phyloP scores from a whole-genome alignment of 345 rosid species.

The Orychophragmus violaceus region DNA sequence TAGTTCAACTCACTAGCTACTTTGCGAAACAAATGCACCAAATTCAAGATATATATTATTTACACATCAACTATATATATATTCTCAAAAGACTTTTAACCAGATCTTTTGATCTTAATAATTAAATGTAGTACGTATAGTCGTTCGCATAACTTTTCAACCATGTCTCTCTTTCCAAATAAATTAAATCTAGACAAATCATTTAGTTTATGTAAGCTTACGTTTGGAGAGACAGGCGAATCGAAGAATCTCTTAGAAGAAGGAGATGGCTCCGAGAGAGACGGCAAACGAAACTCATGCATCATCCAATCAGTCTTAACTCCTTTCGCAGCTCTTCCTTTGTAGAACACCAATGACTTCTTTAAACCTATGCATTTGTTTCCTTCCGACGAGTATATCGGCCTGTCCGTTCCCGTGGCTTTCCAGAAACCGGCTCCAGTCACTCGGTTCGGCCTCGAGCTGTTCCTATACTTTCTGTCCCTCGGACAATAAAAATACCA shows the following conservation, averaged over 20 bases:
- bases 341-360: constrained; percentile 88
- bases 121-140: neutral
- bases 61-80: neutral
- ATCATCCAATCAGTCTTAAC: constrained; percentile 97
- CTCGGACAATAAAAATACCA: constrained; percentile 90
- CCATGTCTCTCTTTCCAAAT: neutral
- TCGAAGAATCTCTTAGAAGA: constrained; percentile 43
- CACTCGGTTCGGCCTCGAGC: constrained; percentile 81
- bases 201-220: constrained; percentile 22
- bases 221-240: constrained; percentile 55
- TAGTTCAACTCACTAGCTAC: neutral
- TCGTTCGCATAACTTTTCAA: neutral
- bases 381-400: constrained; percentile 74
- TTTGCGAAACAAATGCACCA: neutral
- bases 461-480: constrained; percentile 87
- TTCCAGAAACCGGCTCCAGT: constrained; percentile 92
- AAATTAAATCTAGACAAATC: neutral
- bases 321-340: constrained; percentile 88
- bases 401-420: constrained; percentile 91
- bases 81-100: neutral
- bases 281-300: constrained; percentile 92
- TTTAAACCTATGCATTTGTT: constrained; percentile 79
- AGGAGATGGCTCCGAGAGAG: constrained; percentile 41
- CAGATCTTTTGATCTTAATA: neutral
- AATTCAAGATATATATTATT: neutral